A percentile compares a stretch with the other conserved stretches of the same genome.
Evolutionary conservation across 805 yeast species (phyloP).

Genomic region (Torulaspora franciscae): DNA sequence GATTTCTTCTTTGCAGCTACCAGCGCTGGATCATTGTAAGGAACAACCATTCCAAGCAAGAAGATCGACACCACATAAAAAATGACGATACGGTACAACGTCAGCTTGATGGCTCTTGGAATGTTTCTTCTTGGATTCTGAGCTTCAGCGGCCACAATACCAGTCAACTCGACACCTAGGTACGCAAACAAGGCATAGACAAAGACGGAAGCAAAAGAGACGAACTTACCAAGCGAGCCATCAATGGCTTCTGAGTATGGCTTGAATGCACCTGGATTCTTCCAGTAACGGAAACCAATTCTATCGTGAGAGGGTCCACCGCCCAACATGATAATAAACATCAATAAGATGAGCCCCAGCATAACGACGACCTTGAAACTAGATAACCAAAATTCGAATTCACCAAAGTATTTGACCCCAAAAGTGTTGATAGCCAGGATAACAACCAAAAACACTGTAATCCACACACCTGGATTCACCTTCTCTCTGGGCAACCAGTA

Average conservation of each 20-base stretch:
- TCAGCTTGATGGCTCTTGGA: slow-evolving; percentile 66
- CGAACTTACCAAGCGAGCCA: slow-evolving; percentile 52
- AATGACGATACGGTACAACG: slow-evolving; percentile 58
- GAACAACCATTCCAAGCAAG: slow-evolving; percentile 58
- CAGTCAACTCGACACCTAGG: slow-evolving; percentile 65
- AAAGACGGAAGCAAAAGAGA: slow-evolving; percentile 56
- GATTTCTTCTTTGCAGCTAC: slow-evolving; percentile 46
- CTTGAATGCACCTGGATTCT: slow-evolving; percentile 60
- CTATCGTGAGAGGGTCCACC: slow-evolving; percentile 75
- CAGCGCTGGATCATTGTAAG: slow-evolving; percentile 49
- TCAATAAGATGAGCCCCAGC: slow-evolving; percentile 59
- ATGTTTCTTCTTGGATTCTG: slow-evolving; percentile 62
- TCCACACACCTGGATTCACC: slow-evolving; percentile 44
- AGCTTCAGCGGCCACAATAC: slow-evolving; percentile 71
- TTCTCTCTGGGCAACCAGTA: slow-evolving; percentile 38
- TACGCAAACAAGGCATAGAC: slow-evolving; percentile 66
- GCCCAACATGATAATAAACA: slow-evolving; percentile 21
- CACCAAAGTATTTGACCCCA: slow-evolving; percentile 44
- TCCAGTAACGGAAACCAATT: slow-evolving; percentile 68
- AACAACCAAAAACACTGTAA: slow-evolving; percentile 39
- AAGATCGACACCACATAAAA: not conserved
- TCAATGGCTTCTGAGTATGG: slow-evolving; percentile 38
- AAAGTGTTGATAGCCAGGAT: slow-evolving; percentile 37
- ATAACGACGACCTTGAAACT: slow-evolving; percentile 59
- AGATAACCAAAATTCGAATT: slow-evolving; percentile 47